Base-by-base conservation (phyloP, 164 flowering plant species). In the Magnolia officinalis region DNA sequence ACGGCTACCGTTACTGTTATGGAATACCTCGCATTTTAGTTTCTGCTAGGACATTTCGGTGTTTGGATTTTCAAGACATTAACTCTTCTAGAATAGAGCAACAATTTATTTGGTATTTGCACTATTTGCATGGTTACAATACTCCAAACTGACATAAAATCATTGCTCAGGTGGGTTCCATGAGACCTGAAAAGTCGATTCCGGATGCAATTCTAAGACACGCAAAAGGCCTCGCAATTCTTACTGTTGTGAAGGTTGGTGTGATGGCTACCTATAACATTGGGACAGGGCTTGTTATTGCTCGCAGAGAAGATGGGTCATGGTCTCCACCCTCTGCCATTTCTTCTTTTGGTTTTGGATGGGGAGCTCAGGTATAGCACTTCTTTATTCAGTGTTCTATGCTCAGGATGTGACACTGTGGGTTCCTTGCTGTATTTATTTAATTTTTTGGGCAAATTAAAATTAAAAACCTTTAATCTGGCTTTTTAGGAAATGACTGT, bases 291-390 rank as follows among this genome's bases (percentile, higher is more conserved):
- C 78, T 94, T 51, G 98, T 94, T 61, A 74, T 96, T 82, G 92
- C 97, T 76, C 97, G 92, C 63, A 85, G 89, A 83, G 91, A 90
- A 75, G 97, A 96, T 89, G 98, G 97, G 21, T 87, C 98, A n/a
- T 96, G 98, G 99, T 96, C 98, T 75, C 92, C 97, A 10, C 99
- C 98, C 3, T 92, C 98, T 51, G 97, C 98, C 63, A 88, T 94
- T 78, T 88, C 99, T 72, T 85, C 97, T 69, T 88, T 94, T 81
- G 99, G 98, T 75, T 67, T 90, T 69, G 98, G 98, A 68, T 96
- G 97, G 97, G 99, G 99, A 70, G 91, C 92, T 78, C 99, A 96
- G 97, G 99, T 94, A 77, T 78, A 67, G 49, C 61, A 2, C 61
- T 55, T 55, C 61, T 55, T 16, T 55, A 16, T 55, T 14, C 18